Percentiles rank a stretch among this genome's conserved stretches.
These are phyloP conservation scores for Solanum raphanifolium DNA, from an alignment of 257 asterid genomes.

Conservation along the genomic window DNA sequence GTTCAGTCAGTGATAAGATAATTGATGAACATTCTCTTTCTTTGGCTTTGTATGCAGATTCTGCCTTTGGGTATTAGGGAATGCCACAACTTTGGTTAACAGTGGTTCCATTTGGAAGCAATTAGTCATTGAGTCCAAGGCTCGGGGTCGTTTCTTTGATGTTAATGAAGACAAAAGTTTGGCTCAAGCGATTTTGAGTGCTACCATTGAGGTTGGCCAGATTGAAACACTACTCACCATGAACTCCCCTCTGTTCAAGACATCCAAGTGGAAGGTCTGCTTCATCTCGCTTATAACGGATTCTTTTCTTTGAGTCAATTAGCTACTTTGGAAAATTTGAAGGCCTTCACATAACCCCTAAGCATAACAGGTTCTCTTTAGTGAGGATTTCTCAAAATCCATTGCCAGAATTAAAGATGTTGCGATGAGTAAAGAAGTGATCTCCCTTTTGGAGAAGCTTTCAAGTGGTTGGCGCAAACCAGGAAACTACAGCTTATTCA, in stretches of 20 bases:
- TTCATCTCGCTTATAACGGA: neutral
- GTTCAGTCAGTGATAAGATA: neutral
- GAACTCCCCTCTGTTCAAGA: conserved; percentile 13
- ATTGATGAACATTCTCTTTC: neutral
- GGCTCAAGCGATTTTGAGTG: conserved; percentile 25
- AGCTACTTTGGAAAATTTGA: neutral
- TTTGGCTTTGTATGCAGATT: conserved; percentile 18
- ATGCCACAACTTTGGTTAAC: conserved; percentile 41
- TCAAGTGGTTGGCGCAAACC: conserved; percentile 39
- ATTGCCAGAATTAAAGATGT: conserved; percentile 1
- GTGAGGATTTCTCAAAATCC: conserved; percentile 23
- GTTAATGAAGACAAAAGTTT: conserved; percentile 34
- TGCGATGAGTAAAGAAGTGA: conserved; percentile 11
- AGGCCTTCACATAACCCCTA: neutral
- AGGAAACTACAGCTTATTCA: neutral
- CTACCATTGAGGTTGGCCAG: conserved; percentile 21
- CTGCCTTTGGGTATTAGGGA: conserved; percentile 65
- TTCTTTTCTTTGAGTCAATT: neutral
- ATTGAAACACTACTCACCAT: conserved; percentile 16
- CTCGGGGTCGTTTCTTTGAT: conserved; percentile 44
- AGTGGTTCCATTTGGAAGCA: conserved; percentile 54
- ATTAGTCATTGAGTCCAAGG: conserved; percentile 40
- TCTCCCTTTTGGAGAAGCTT: conserved; percentile 31
- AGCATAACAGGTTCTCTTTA: neutral
- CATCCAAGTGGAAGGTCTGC: neutral